These are phyloP conservation scores for Filobasidium wieringae DNA, from an alignment of 768 basidiomycete species.

Conservation along the genomic window DNA sequence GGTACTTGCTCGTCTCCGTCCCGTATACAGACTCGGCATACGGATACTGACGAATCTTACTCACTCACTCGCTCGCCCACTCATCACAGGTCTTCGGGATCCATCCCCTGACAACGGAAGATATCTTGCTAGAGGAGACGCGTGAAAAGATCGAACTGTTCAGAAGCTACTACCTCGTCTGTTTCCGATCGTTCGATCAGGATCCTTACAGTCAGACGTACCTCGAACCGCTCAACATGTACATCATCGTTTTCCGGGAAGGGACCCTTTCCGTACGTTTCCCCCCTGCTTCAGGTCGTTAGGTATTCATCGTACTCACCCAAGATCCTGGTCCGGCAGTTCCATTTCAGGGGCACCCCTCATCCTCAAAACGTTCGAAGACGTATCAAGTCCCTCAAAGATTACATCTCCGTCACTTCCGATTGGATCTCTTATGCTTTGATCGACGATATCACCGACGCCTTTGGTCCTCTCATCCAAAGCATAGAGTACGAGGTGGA, in stretches of 20 bases:
- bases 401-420: constrained; percentile 96
- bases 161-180: constrained; percentile 95
- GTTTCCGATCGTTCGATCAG: constrained; percentile 98
- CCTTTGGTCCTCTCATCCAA: constrained; percentile 95
- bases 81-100: constrained; percentile 75
- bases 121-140: constrained; percentile 98
- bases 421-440: constrained; percentile 99
- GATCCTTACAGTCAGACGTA: constrained; percentile 94
- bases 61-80: neutral
- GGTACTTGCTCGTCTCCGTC: constrained; percentile 42
- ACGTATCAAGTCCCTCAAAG: constrained; percentile 96
- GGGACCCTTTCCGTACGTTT: constrained; percentile 76
- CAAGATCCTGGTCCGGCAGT: constrained; percentile 44
- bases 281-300: neutral
- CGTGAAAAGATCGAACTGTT: constrained; percentile 99
- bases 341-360: constrained; percentile 93
- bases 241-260: constrained; percentile 96
- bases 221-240: constrained; percentile 98
- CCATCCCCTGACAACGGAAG: constrained; percentile 96
- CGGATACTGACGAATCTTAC: neutral
- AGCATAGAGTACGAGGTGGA: constrained; percentile 99
- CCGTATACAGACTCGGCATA: neutral
- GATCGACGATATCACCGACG: constrained; percentile 99
- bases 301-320: neutral
- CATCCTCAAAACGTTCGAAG: constrained; percentile 96